Evolutionary conservation across 2,329 filamentous ascomycete genomes (phyloP), one percentile per base, ranked within the genome.

Genomic region (Thielaviopsis populi): DNA sequence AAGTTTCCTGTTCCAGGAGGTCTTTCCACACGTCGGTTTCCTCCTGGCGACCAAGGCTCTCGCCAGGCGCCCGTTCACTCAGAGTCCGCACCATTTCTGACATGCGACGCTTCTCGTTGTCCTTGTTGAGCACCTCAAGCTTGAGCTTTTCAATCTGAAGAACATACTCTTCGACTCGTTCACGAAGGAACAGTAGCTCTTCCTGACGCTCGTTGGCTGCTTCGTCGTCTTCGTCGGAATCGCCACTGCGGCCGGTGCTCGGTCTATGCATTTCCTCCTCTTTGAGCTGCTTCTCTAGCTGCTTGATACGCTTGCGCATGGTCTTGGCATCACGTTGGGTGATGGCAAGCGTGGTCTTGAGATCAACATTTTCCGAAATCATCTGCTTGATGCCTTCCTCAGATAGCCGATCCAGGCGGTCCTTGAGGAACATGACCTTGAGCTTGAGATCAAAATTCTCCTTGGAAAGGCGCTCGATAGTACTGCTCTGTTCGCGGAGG

Each of bases 371-470:
- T 74, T 96, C 92, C 54, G 90, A 91, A 69, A 97, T 95, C 86
- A 96, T 95, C 73, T 96, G 92, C 75, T 95, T 95, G 72, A 99
- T 87, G 68, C 91, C 91, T 75, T 97, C 92, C 72, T 97, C 92
- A 1, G 91, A 96, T 50, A 95, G 82, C 71, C 92, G 94, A 74
- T 95, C 91, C 22, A 99, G 77, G 1, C 92, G 88, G 73, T 97
- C 89, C 70, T 92, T 95, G 59, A 99, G 81, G 71, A 96, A 99
- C 79, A 96, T 95, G 68, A 97, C 94, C 73, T 96, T 95, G 74
- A 97, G 85, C 75, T 97, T 96, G 63, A 97, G 77, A 72, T 96
- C 92, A 72, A 97, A 99, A 68, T 99, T 99, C 73, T 99, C 94
- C 75, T 99, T 99, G 66, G 90, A 95, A 1, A 97, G 80, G 66